Evolutionary conservation across 2,329 filamentous ascomycete species (phyloP), one percentile per base, ranked within the genome.

Genomic region (Biscogniauxia marginata): DNA sequence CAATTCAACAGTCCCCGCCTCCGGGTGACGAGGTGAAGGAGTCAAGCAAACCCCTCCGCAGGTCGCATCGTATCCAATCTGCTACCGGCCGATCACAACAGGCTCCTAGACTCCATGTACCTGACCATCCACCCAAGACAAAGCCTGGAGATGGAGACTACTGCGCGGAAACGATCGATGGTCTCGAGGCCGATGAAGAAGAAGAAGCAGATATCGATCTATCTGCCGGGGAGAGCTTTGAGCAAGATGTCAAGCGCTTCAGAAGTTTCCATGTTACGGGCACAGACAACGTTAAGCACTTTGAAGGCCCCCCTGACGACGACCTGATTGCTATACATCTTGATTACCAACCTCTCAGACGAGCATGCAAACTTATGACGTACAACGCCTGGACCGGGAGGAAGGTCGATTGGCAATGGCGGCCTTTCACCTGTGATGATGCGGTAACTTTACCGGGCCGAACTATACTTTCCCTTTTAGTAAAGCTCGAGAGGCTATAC

Each of bases 401-500:
- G 4, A 53, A 48, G n/a, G 45, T 46, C 2, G 34, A 52, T n/a
- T 67, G 66, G 67, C 57, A 63, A n/a, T 48, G 34, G 45, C 50
- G 21, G 7, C n/a, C 57, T 23, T 62, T 64, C 23, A 46, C 53
- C 11, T 52, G 56, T 11, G 48, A 58, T 9, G 48, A 49, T 22
- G 56, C 61, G 9, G 30, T 58, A n/a, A 65, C 63, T 11, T 45
- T 54, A 22, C 52, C 62, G 7, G 62, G 62, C 18, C 63, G 51
- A 49, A 39, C 51, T 50, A 49, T 71, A 39, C 49, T 64, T 2
- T 30, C 54, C 19, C 39, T 66, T 9, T 60, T 68, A 9, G 30
- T 24, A 24, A 69, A 66, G 51, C 55, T 70, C 2, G 66, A 68
- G 46, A 67, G 64, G 49, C 22, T 71, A 6, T 58, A 58, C 21